A percentile compares a stretch with the other conserved stretches of the same genome.
phyloP scores from a whole-genome alignment of 2,329 filamentous ascomycete genomes.

The Cryphonectria nitschkei region DNA sequence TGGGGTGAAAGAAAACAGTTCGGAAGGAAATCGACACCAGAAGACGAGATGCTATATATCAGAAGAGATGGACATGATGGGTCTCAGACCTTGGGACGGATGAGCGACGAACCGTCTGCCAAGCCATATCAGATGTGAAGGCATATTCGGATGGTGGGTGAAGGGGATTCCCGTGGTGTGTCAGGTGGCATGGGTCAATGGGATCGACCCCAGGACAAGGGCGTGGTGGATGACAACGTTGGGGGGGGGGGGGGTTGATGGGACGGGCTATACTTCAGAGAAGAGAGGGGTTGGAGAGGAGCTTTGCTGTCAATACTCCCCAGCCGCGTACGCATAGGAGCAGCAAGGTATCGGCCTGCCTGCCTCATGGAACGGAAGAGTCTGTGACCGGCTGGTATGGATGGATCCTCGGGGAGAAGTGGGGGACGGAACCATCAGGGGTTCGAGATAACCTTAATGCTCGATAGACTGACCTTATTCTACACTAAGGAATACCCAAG shows the following conservation, averaged over 20 bases:
- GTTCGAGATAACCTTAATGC: slow-evolving; percentile 26
- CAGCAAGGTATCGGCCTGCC: neutral
- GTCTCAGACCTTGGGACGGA: slow-evolving; percentile 26
- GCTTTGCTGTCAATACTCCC: neutral
- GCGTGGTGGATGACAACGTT: slow-evolving; percentile 14
- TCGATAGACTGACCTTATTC: neutral
- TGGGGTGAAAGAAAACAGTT: slow-evolving; percentile 25
- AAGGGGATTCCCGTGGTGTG: slow-evolving; percentile 45
- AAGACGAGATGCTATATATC: slow-evolving; percentile 45
- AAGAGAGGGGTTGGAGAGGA: too few relatives aligned
- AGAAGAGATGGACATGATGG: slow-evolving; percentile 12
- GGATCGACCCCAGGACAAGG: slow-evolving; percentile 36
- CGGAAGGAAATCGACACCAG: slow-evolving; percentile 34
- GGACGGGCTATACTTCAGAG: slow-evolving; percentile 3
- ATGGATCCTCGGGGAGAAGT: slow-evolving; percentile 23
- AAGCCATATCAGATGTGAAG: slow-evolving; percentile 37
- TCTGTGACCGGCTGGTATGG: slow-evolving; percentile 15
- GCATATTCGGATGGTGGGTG: slow-evolving; percentile 43
- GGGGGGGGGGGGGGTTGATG: neutral
- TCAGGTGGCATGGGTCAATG: slow-evolving; percentile 42
- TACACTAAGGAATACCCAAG: neutral
- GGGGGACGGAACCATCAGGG: slow-evolving; percentile 17
- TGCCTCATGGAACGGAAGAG: slow-evolving; percentile 4
- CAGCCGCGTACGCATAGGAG: neutral
- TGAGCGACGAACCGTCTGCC: slow-evolving; percentile 34